Evolutionary conservation across 805 yeast genomes (phyloP).

Genomic region (Pichia kluyveri): DNA sequence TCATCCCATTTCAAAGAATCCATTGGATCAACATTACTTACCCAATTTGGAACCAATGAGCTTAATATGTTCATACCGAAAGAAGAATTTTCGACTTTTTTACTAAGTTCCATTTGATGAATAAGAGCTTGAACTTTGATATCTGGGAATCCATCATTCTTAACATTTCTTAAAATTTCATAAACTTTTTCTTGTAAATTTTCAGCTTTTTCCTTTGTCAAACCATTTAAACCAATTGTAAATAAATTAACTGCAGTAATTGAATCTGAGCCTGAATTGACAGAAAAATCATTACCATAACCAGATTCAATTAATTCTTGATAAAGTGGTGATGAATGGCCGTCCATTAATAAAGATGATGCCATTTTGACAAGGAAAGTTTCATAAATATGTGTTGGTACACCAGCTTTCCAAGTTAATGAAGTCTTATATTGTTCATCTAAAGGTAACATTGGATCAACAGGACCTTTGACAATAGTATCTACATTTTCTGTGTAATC

Average conservation of each 20-base stretch:
- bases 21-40: conserved; percentile 72
- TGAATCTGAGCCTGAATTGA: conserved; percentile 81
- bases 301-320: conserved; percentile 82
- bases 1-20: conserved; percentile 57
- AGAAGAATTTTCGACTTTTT: conserved; percentile 81
- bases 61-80: conserved; percentile 77
- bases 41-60: conserved; percentile 77
- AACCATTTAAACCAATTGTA: conserved; percentile 80
- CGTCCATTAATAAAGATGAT: conserved; percentile 68
- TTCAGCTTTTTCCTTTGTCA: conserved; percentile 37
- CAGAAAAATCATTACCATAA: conserved; percentile 74
- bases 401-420: conserved; percentile 81
- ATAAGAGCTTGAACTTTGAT: conserved; percentile 74
- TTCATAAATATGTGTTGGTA: conserved; percentile 59
- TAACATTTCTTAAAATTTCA: conserved; percentile 36
- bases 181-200: conserved; percentile 39
- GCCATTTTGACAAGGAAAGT: conserved; percentile 65
- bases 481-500: conserved; percentile 26
- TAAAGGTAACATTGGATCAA: conserved; percentile 64
- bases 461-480: conserved; percentile 56
- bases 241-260: conserved; percentile 70
- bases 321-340: conserved; percentile 87
- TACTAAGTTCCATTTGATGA: conserved; percentile 76
- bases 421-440: conserved; percentile 73
- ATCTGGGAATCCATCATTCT: conserved; percentile 39